phyloP scores from a whole-genome alignment of 1,284 basidiomycete genomes.

The Thelephora terrestris region DNA sequence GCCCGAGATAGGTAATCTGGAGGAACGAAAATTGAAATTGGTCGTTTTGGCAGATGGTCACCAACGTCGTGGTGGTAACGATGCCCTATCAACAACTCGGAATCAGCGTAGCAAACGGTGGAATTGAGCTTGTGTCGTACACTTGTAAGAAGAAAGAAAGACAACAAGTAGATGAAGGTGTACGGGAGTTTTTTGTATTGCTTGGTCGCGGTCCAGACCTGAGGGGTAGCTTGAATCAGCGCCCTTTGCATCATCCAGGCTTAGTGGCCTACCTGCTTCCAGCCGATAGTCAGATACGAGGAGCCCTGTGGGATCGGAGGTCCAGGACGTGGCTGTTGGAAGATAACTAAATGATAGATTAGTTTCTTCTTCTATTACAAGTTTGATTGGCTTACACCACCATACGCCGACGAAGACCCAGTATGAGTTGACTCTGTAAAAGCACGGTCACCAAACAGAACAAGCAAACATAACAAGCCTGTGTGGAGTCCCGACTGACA shows the following conservation, averaged over 20 bases:
- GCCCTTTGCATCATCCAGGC: not conserved
- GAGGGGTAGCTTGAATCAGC: not conserved
- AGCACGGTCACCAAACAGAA: not conserved
- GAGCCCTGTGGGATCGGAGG: slow-evolving; percentile 65
- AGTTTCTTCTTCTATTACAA: slow-evolving; percentile 1
- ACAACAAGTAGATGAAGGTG: slow-evolving; percentile 66
- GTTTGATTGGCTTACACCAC: slow-evolving; percentile 54
- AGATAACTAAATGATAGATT: slow-evolving; percentile 43
- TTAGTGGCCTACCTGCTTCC: slow-evolving; percentile 51
- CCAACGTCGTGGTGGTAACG: slow-evolving; percentile 70
- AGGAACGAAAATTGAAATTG: slow-evolving; percentile 67
- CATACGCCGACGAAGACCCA: slow-evolving; percentile 69
- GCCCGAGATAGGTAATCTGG: slow-evolving; percentile 67
- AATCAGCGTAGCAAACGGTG: not conserved
- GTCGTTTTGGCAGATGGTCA: slow-evolving; percentile 71
- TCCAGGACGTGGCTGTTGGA: slow-evolving; percentile 66
- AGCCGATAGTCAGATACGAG: slow-evolving; percentile 64
- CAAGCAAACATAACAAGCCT: not conserved
- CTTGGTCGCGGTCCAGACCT: slow-evolving; percentile 62
- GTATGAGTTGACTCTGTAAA: slow-evolving; percentile 29
- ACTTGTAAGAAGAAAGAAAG: slow-evolving; percentile 72
- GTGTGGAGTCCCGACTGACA: slow-evolving; percentile 31
- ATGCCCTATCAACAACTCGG: slow-evolving; percentile 38
- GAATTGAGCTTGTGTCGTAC: slow-evolving; percentile 26
- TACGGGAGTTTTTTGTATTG: slow-evolving; percentile 66